phyloP scores from a whole-genome alignment of 306 rosid genomes.

The Prinsepia uniflora region DNA sequence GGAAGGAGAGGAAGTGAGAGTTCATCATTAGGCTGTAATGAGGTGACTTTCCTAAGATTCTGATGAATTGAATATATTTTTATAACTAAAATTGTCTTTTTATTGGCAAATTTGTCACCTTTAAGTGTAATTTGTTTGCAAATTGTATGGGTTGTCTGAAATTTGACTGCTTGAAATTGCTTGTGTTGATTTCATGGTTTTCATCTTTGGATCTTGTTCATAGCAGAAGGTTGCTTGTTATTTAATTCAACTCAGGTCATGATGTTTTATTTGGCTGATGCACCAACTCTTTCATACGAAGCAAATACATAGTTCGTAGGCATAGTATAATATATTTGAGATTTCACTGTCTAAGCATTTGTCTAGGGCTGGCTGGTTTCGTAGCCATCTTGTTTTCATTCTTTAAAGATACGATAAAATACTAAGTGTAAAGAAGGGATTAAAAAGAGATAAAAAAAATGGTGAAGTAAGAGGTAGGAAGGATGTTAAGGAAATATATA shows the following conservation, averaged over 20 bases:
- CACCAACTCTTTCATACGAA: neutral
- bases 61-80: constrained; percentile 9
- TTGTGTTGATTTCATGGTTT: neutral
- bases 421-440: too few species aligned
- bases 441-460: too few species aligned
- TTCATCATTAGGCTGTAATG: constrained; percentile 21
- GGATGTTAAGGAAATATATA: too few species aligned
- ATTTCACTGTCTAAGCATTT: too few species aligned
- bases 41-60: constrained; percentile 14
- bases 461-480: too few species aligned
- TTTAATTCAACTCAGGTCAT: neutral
- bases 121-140: neutral
- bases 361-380: neutral
- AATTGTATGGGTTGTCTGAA: neutral
- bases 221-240: neutral
- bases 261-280: neutral
- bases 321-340: neutral
- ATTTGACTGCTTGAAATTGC: neutral
- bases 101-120: neutral
- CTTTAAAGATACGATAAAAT: too few species aligned
- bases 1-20: constrained; percentile 15
- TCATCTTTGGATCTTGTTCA: neutral
- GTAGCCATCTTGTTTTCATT: too few species aligned
- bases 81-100: constrained; percentile 10
- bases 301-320: neutral